phyloP scores from a whole-genome alignment of 495 filamentous ascomycete species.

The Xylaria flabelliformis region DNA sequence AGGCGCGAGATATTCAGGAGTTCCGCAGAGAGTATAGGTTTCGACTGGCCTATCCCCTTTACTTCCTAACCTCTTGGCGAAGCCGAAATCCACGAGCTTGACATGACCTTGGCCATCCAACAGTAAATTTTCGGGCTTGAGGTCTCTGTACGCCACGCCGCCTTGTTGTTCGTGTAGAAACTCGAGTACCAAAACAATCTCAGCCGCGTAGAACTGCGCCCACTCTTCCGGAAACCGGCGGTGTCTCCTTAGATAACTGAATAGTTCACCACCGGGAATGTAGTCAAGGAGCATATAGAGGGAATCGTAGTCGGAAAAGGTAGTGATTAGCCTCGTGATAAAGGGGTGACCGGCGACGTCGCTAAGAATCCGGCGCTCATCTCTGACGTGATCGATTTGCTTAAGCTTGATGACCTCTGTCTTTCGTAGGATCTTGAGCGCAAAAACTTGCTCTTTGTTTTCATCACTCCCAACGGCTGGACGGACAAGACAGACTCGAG shows the following conservation, averaged over 20 bases:
- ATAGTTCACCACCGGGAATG: constrained; percentile 93
- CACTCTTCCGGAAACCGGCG: constrained; percentile 85
- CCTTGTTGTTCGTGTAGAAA: constrained; percentile 84
- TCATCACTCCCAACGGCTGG: constrained; percentile 60
- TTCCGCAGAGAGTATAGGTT: constrained; percentile 96
- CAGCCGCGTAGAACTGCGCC: constrained; percentile 91
- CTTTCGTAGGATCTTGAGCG: constrained; percentile 93
- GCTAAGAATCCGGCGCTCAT: constrained; percentile 86
- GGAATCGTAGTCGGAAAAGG: constrained; percentile 87
- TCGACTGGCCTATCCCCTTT: constrained; percentile 64
- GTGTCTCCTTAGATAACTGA: constrained; percentile 86
- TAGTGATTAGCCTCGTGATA: constrained; percentile 88
- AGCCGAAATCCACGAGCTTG: constrained; percentile 98
- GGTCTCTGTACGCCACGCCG: constrained; percentile 89
- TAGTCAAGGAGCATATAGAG: constrained; percentile 95
- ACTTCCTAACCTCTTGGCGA: constrained; percentile 80
- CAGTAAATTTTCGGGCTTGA: constrained; percentile 96
- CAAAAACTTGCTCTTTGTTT: constrained; percentile 76
- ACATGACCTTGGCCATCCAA: constrained; percentile 92
- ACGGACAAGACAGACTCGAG: constrained; percentile 87
- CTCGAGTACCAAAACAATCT: constrained; percentile 91
- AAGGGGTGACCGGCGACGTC: constrained; percentile 93
- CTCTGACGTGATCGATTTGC: constrained; percentile 96
- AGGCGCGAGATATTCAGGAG: constrained; percentile 94
- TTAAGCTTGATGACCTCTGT: constrained; percentile 87